Evolutionary conservation across 2,329 filamentous ascomycete species (phyloP), one percentile per base, ranked within the genome.

Genomic region (Juglanconis oblonga): DNA sequence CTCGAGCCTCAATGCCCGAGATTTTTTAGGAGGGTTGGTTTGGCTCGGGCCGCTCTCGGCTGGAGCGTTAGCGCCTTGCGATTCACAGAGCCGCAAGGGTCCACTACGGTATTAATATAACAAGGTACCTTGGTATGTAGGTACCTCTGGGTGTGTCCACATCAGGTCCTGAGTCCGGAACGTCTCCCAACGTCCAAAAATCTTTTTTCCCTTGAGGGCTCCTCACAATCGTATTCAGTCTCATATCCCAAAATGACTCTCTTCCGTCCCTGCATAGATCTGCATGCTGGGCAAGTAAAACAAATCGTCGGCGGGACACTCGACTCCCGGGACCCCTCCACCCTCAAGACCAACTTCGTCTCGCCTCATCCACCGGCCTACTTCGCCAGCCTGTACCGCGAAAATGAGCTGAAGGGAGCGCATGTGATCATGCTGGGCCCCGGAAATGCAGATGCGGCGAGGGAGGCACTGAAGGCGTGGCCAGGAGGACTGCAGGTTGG

Each of bases 401-500:
- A 92, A 62, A 83, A 91, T 74, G 79, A 74, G 49, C 81, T 97
- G 51, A 78, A 80, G 0, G 95, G 95, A 35, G 92, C 90, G 3
- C 95, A 99, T 79, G 92, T 98, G 60, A 97, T 99, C 68, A 97
- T 97, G 91, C 86, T 99, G 17, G 95, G 95, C 0, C 88, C 91
- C 0, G 91, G 90, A 0, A 98, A 98, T 72, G 86, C 91, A 1
- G 85, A 85, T 2, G 92, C 92, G 5, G 92, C 93, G 0, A 83
- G 79, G 65, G 88, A 93, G 72, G 90, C 95, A 0, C 77, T 97
- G 53, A 78, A 74, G 32, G 86, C 88, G 0, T 99, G 95, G 95
- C 89, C 88, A 0, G 81, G 82, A 1, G 87, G 87, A 0, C 76
- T 99, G 68, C 95, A 99, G 72, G 87, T 98, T 54, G 95, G 95